phyloP scores from a whole-genome alignment of 306 rosid species.

The Phaseolus lunatus region DNA sequence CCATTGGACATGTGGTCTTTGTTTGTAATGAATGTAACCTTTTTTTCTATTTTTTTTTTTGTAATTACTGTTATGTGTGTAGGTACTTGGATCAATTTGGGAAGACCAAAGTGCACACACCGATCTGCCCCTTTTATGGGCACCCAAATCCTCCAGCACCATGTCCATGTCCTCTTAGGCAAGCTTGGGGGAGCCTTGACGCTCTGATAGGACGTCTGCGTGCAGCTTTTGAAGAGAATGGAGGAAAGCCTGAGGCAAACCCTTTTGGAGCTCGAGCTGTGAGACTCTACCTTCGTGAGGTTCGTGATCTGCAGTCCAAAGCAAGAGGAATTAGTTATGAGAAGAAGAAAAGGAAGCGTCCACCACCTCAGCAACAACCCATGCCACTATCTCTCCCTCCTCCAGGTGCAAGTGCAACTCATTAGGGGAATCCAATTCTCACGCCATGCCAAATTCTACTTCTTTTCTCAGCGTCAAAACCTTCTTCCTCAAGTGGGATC shows the following conservation, averaged over 20 bases:
- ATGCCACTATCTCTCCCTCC: slow-evolving; percentile 46
- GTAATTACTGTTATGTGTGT: neutral
- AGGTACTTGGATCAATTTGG: slow-evolving; percentile 97
- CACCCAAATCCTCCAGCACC: slow-evolving; percentile 98
- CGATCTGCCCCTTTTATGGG: slow-evolving; percentile 92
- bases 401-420: slow-evolving; percentile 60
- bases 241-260: slow-evolving; percentile 93
- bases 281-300: slow-evolving; percentile 94
- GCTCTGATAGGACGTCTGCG: slow-evolving; percentile 95
- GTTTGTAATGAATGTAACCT: neutral
- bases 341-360: slow-evolving; percentile 96
- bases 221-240: slow-evolving; percentile 96
- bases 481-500: neutral
- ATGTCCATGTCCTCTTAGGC: slow-evolving; percentile 96
- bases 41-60: neutral
- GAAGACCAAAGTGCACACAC: slow-evolving; percentile 92
- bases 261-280: slow-evolving; percentile 98
- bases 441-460: slow-evolving; percentile 25
- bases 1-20: neutral
- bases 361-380: slow-evolving; percentile 48
- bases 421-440: slow-evolving; percentile 17
- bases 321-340: slow-evolving; percentile 98
- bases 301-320: slow-evolving; percentile 95
- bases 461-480: neutral
- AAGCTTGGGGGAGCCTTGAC: slow-evolving; percentile 99